phyloP scores from a whole-genome alignment of 2,329 filamentous ascomycete species.

The Claviceps paspali region DNA sequence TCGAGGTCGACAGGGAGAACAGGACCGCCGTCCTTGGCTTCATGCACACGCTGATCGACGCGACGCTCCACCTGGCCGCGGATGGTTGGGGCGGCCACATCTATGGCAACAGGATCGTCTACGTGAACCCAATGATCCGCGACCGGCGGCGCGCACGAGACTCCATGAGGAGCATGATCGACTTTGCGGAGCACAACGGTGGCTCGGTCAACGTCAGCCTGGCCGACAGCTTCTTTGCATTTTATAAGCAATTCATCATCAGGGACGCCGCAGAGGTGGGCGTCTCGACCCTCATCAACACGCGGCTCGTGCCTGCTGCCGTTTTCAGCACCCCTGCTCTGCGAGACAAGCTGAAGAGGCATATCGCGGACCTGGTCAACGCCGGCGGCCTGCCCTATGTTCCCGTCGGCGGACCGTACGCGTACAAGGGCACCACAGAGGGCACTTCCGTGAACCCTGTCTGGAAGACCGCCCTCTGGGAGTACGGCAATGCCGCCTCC shows the following conservation, averaged over 20 bases:
- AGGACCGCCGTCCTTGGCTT: slow-evolving; percentile 4
- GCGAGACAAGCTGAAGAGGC: slow-evolving; percentile 1
- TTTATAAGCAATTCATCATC: slow-evolving; percentile 7
- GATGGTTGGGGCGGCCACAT: slow-evolving; percentile 10
- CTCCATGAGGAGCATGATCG: slow-evolving; percentile 4
- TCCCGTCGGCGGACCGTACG: slow-evolving; percentile 6
- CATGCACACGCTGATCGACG: slow-evolving; percentile 7
- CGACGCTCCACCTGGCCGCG: slow-evolving; percentile 7
- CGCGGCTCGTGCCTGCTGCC: slow-evolving; percentile 5
- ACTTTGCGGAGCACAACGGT: slow-evolving; percentile 1
- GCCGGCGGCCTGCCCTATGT: slow-evolving; percentile 6
- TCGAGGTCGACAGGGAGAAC: neutral
- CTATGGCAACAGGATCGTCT: slow-evolving; percentile 8
- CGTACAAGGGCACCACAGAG: neutral
- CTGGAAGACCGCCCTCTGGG: slow-evolving; percentile 9
- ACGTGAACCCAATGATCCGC: slow-evolving; percentile 4
- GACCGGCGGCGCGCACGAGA: neutral
- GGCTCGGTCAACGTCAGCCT: slow-evolving; percentile 5
- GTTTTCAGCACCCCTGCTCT: slow-evolving; percentile 3
- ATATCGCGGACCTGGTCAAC: slow-evolving; percentile 5
- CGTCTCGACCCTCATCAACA: slow-evolving; percentile 6
- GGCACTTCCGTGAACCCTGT: slow-evolving; percentile 7
- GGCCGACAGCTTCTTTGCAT: slow-evolving; percentile 4
- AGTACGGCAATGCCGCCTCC: slow-evolving; percentile 5
- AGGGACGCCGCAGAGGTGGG: slow-evolving; percentile 6